Conservation (phyloP, 176 grass and related monocot genomes). For the Aegilops speltoides region DNA sequence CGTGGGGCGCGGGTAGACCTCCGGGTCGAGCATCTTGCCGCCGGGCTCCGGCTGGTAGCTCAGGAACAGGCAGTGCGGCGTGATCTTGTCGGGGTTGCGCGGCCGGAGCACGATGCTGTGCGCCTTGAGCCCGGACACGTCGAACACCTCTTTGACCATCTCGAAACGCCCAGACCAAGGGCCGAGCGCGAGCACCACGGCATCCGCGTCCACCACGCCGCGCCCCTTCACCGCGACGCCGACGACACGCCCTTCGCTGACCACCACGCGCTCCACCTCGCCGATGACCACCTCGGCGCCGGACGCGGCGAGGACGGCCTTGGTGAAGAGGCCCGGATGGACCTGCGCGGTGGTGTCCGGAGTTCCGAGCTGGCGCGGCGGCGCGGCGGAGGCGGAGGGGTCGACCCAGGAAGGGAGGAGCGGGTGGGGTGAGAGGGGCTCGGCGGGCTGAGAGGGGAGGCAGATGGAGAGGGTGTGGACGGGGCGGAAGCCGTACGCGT, state of each 20-base stretch:
- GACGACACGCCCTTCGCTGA: conserved; percentile 41
- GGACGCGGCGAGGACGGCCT: conserved; percentile 66
- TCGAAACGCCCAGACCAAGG: conserved; percentile 67
- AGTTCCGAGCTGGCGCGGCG: conserved; percentile 61
- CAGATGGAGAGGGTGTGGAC: conserved; percentile 72
- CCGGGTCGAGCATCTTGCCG: conserved; percentile 79
- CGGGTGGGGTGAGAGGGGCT: background rate
- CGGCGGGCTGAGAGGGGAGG: background rate
- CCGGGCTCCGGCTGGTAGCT: conserved; percentile 78
- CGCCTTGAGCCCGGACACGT: conserved; percentile 71
- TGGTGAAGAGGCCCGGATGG: conserved; percentile 84
- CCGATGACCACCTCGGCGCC: conserved; percentile 62
- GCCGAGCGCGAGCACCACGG: conserved; percentile 81
- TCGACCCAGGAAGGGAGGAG: conserved; percentile 74
- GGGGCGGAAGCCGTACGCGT: conserved; percentile 68
- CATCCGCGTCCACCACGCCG: conserved; percentile 53
- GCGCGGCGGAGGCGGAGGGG: conserved; percentile 34
- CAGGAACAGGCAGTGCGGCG: conserved; percentile 83
- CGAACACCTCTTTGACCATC: conserved; percentile 54
- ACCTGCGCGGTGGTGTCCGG: conserved; percentile 83
- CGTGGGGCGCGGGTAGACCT: conserved; percentile 85
- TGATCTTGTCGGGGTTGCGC: conserved; percentile 54
- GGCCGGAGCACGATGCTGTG: conserved; percentile 87
- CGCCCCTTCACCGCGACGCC: conserved; percentile 61
- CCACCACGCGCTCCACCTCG: conserved; percentile 70